phyloP scores from a whole-genome alignment of 441 rosid species.

The Caryocar brasiliense region DNA sequence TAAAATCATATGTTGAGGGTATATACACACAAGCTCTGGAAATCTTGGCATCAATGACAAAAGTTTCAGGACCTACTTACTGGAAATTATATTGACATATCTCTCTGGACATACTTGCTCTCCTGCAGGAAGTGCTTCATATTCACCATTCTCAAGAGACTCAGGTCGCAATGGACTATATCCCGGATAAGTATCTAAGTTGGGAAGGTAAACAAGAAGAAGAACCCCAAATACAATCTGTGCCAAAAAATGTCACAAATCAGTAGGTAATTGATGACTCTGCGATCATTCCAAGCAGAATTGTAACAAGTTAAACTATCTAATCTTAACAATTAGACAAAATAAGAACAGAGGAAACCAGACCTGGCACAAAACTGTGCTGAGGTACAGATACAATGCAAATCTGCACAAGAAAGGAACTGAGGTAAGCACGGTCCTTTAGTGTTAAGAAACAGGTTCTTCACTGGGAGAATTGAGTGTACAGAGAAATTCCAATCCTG shows the following conservation, averaged over 20 bases:
- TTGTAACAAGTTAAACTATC: too few relatives aligned
- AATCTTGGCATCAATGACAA: background rate
- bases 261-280: background rate
- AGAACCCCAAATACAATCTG: conserved; percentile 73
- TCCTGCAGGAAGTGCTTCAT: conserved; percentile 62
- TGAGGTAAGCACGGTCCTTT: too few relatives aligned
- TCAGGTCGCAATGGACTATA: conserved; percentile 46
- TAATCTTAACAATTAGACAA: too few relatives aligned
- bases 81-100: conserved; percentile 50
- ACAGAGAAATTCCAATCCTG: too few relatives aligned
- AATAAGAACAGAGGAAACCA: conserved; percentile 14
- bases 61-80: conserved; percentile 36
- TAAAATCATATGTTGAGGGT: background rate
- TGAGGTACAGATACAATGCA: conserved; percentile 41
- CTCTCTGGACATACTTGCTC: conserved; percentile 85
- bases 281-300: background rate
- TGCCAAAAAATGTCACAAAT: conserved; percentile 11
- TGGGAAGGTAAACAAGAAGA: conserved; percentile 56
- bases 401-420: conserved; percentile 42
- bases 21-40: background rate
- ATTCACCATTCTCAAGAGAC: conserved; percentile 41
- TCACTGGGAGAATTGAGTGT: too few relatives aligned
- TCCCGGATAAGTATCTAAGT: conserved; percentile 62
- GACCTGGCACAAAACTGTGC: conserved; percentile 71
- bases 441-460: background rate